Evolutionary conservation across 2,329 filamentous ascomycete species (phyloP).

Genomic region (Monosporascus sp.): DNA sequence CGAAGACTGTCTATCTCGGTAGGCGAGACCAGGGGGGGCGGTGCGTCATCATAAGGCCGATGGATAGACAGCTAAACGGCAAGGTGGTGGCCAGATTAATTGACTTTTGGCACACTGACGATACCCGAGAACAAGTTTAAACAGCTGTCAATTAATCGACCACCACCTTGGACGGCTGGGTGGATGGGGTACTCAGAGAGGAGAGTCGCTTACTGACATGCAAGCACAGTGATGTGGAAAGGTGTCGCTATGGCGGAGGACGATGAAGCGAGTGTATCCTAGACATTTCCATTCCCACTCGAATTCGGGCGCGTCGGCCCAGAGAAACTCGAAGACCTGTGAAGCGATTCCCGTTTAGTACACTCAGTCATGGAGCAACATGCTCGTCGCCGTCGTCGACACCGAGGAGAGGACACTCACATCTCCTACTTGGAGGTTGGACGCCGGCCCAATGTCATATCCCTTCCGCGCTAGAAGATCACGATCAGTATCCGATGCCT

Average conservation of each 20-base stretch:
- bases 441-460: conserved; percentile 30
- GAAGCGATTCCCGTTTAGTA: conserved; percentile 4
- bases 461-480: conserved; percentile 25
- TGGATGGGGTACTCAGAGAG: too few relatives aligned
- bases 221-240: conserved; percentile 31
- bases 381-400: not conserved
- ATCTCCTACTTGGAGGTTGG: conserved; percentile 30
- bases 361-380: not conserved
- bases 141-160: too few relatives aligned
- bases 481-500: conserved; percentile 1
- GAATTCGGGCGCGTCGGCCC: conserved; percentile 30
- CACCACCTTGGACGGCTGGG: too few relatives aligned
- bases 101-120: too few relatives aligned
- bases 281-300: conserved; percentile 35
- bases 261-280: conserved; percentile 31
- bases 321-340: conserved; percentile 34
- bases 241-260: conserved; percentile 30
- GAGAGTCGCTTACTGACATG: conserved; percentile 25
- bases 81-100: not conserved
- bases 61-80: not conserved
- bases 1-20: too few relatives aligned
- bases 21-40: too few relatives aligned
- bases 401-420: conserved; percentile 18
- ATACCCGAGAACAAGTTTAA: too few relatives aligned
- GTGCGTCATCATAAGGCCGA: conserved; percentile 3